Base-by-base conservation (phyloP, 306 rosid species). In the Aeschynomene evenia region DNA sequence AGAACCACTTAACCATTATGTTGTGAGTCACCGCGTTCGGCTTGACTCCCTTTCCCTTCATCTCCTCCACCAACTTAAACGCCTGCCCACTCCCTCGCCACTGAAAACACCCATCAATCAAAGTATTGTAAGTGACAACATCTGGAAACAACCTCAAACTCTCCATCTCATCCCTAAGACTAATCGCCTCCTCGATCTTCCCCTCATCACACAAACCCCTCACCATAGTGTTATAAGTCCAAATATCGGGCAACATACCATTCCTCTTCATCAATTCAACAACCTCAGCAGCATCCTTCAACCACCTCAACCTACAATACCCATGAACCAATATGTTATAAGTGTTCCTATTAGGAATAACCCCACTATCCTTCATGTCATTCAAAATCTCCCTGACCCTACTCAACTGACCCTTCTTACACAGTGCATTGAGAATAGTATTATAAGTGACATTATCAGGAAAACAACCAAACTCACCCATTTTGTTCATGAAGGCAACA, bases 121-220 rank as follows among this genome's bases (percentile, higher is more conserved):
- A 74, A 8, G 97, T 93, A 79, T 93, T 93, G 80, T 88, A 93
- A 0, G 96, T 93, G 70, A 93, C 88, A 77, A 75, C 86, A 81
- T 93, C 96, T 0, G 94, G 94, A 22, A 71, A 31, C 71, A 86
- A 37, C 53, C 79, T 86, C 76, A 85, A 79, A 48, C 36, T 78
- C 75, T 76, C 91, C 98, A 93, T 93, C 76, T 85, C 85, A 56
- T 73, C 85, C 73, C 86, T 81, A 52, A 93, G 66, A 80, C 83
- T 73, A 62, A 88, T 33, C 6, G 98, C 96, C 33, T 88, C 96
- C 12, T 85, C 87, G 22, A 90, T 69, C 84, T 66, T 90, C 28
- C 97, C 97, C 29, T 79, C 83, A n/a, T 81, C 83, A 66, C 96
- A 85, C 16, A 86, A 68, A 34, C 94, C 97, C 40, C 78, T 81